A percentile compares a stretch with the other conserved stretches of the same genome.
Evolutionary conservation across 1,284 basidiomycete species (phyloP).

Genomic region (Sphagnurus paluster): DNA sequence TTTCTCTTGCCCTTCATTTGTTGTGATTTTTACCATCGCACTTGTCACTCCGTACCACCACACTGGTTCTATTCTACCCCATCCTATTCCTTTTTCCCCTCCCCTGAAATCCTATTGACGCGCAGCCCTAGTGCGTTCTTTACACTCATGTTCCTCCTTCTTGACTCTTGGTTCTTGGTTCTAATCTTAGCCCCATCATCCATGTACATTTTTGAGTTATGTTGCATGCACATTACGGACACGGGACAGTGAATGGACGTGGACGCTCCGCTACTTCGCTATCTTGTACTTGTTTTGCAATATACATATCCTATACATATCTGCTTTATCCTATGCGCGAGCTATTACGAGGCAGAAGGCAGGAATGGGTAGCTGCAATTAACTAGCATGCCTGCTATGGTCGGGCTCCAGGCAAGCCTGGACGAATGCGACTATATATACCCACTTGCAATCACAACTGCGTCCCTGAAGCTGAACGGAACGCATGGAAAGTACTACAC

Average conservation of each 20-base stretch:
- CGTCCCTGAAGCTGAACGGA: no score
- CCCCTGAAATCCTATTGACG: no score
- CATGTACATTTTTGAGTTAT: slow-evolving; percentile 14
- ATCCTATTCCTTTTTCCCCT: background rate
- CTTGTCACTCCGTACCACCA: background rate
- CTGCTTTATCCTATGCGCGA: slow-evolving; percentile 5
- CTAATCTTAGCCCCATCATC: slow-evolving; percentile 1
- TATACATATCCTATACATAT: slow-evolving; percentile 25
- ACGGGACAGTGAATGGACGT: slow-evolving; percentile 68
- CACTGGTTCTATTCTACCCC: background rate
- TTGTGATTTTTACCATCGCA: background rate
- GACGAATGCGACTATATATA: no score
- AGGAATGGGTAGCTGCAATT: no score
- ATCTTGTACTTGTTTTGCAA: slow-evolving; percentile 44
- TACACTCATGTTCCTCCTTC: background rate
- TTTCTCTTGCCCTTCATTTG: no score
- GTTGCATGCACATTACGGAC: slow-evolving; percentile 41
- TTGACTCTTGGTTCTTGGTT: slow-evolving; percentile 15
- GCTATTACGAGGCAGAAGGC: no score
- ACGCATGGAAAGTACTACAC: no score
- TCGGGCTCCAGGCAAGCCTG: no score
- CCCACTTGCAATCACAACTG: no score
- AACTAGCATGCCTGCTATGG: no score
- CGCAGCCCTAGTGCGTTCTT: no score
- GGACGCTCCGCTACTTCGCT: slow-evolving; percentile 55